Evolutionary conservation across 2,329 filamentous ascomycete genomes (phyloP).

Genomic region (Colletotrichum tropicale): DNA sequence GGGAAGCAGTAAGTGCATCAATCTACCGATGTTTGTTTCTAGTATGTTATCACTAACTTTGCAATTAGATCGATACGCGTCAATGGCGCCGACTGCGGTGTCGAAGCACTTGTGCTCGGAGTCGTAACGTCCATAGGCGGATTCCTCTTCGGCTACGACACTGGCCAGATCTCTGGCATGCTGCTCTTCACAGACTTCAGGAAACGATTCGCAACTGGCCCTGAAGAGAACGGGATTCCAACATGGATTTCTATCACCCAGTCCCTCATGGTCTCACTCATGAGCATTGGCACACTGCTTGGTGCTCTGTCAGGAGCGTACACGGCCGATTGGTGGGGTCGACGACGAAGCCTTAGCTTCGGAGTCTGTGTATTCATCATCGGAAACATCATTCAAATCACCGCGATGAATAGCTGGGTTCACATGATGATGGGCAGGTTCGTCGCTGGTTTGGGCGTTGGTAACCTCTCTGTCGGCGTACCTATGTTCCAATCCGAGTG

Average conservation of each 20-base stretch:
- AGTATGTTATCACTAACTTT: background rate
- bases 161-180: constrained; percentile 61
- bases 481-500: constrained; percentile 73
- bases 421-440: constrained; percentile 71
- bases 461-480: constrained; percentile 68
- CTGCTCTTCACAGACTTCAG: constrained; percentile 58
- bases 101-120: constrained; percentile 48
- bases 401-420: constrained; percentile 62
- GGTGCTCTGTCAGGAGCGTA: constrained; percentile 58
- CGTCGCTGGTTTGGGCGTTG: constrained; percentile 70
- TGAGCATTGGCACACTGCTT: constrained; percentile 60
- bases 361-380: constrained; percentile 63
- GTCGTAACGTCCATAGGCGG: constrained; percentile 62
- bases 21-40: background rate
- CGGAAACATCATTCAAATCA: constrained; percentile 71
- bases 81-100: constrained; percentile 46
- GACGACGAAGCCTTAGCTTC: constrained; percentile 58
- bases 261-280: constrained; percentile 60
- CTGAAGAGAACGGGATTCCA: constrained; percentile 35
- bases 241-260: constrained; percentile 46
- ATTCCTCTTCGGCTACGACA: constrained; percentile 69
- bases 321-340: constrained; percentile 62
- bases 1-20: constrained; percentile 11
- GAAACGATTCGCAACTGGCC: constrained; percentile 55
- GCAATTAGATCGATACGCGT: constrained; percentile 40